Base-by-base conservation (phyloP, 495 filamentous ascomycete genomes). In the Xylaria nigripes region DNA sequence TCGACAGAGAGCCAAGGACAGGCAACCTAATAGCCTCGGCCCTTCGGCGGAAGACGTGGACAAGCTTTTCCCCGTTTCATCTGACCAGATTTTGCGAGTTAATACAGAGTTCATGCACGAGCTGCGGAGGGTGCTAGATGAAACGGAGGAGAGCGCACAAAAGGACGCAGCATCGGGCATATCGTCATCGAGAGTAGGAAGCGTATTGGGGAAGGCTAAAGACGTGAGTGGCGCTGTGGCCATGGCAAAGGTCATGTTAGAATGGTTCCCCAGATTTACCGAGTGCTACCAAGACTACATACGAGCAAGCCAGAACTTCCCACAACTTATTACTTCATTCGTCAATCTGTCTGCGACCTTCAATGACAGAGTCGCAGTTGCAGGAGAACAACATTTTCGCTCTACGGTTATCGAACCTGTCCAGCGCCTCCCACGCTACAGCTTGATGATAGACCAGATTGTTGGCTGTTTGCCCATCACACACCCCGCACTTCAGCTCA, bases 361-460 rank as follows among this genome's bases (percentile, higher is more conserved):
- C 61, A 85, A 86, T 0, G 81, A 83, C 62, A 71, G 85, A 51
- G 78, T 96, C 1, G 83, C 88, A 38, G 82, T 91, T 50, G 86
- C 84, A 9, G 94, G 93, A 36, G 93, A 99, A 65, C 94, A 99
- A 61, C 77, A 82, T 51, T 75, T 99, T 27, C 88, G 89, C 36
- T 96, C 91, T n/a, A 76, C 91, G 48, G 76, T 97, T 41, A 97
- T 97, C 69, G 93, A 99, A 69, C 93, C 93, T 0, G 90, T 99
- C 8, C 93, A 99, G 67, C 79, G 93, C 22, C 77, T 99, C 48
- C 93, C 93, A 36, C 86, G 93, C 6, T 99, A 99, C 68, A 95
- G 86, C 64, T 74, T 99, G 7, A 83, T 96, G 59, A 95, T 99
- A 57, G 94, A 97, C 70, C 91, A 92, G 57, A 96, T 99, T 68